Percentiles rank a stretch among this genome's conserved stretches.
Conservation (phyloP, 257 asterid genomes). For the Capsicum rhomboideum region DNA sequence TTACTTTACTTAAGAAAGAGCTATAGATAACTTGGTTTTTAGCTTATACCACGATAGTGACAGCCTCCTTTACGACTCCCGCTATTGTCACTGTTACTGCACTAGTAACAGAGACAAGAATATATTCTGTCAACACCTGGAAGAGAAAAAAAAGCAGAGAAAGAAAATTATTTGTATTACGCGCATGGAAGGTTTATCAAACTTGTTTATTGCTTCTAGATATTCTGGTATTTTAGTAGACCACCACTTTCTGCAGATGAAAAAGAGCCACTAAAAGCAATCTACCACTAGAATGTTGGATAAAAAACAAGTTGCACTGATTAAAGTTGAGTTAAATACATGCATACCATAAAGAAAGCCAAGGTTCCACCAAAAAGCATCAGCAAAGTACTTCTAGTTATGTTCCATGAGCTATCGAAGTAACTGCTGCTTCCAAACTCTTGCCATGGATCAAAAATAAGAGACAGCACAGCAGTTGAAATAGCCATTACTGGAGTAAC, state of each 20-base stretch:
- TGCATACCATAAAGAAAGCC: slow-evolving; percentile 92
- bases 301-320: neutral
- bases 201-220: neutral
- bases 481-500: slow-evolving; percentile 96
- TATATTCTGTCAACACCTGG: slow-evolving; percentile 93
- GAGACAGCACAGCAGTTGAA: slow-evolving; percentile 77
- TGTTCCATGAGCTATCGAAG: slow-evolving; percentile 85
- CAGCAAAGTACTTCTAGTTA: slow-evolving; percentile 68
- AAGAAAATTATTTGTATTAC: neutral
- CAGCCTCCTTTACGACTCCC: slow-evolving; percentile 99
- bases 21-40: neutral
- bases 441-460: slow-evolving; percentile 89
- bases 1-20: neutral
- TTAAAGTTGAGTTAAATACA: neutral
- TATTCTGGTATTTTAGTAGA: neutral
- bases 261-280: neutral
- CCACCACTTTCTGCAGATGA: neutral
- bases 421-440: slow-evolving; percentile 56
- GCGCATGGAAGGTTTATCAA: neutral
- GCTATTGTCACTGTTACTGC: slow-evolving; percentile 98
- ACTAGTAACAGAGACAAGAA: slow-evolving; percentile 91
- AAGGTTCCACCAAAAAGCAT: slow-evolving; percentile 96
- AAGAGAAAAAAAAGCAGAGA: neutral
- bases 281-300: neutral
- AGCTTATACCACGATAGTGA: slow-evolving; percentile 73